A percentile compares a stretch with the other conserved stretches of the same genome.
These are phyloP conservation scores for Phalaenopsis aphrodite DNA, from an alignment of 106 monocot genomes.

Conservation along the genomic window DNA sequence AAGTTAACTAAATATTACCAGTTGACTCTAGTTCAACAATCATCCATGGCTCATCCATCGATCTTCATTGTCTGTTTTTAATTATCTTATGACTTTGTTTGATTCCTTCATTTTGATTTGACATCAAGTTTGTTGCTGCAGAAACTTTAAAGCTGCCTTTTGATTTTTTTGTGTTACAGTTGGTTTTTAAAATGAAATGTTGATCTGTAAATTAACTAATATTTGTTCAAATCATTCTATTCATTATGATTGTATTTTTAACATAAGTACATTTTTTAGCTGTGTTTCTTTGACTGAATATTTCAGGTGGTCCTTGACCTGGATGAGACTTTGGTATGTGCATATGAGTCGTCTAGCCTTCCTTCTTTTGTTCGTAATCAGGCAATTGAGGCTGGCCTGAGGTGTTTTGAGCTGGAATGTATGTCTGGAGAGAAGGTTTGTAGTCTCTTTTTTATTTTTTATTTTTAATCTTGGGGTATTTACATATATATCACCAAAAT, in stretches of 20 bases:
- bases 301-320: constrained; percentile 54
- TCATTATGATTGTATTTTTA: neutral
- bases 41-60: neutral
- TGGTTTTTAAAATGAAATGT: neutral
- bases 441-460: neutral
- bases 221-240: neutral
- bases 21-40: neutral
- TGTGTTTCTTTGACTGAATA: neutral
- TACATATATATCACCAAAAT: too few relatives aligned
- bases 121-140: neutral
- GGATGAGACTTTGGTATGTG: constrained; percentile 69
- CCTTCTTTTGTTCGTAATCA: constrained; percentile 39
- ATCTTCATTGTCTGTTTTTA: too few relatives aligned
- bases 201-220: neutral
- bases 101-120: too few relatives aligned
- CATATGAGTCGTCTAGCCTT: constrained; percentile 57
- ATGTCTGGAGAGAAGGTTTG: constrained; percentile 44
- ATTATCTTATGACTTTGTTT: too few relatives aligned
- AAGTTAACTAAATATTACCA: neutral
- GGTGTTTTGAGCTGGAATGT: constrained; percentile 60
- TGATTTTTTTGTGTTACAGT: neutral
- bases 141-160: neutral
- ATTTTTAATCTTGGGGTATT: too few relatives aligned
- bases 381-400: constrained; percentile 59
- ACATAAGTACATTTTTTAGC: neutral